A percentile compares a stretch with the other conserved stretches of the same genome.
phyloP scores from a whole-genome alignment of 2,329 filamentous ascomycete species.

The Colletotrichum eleusines region DNA sequence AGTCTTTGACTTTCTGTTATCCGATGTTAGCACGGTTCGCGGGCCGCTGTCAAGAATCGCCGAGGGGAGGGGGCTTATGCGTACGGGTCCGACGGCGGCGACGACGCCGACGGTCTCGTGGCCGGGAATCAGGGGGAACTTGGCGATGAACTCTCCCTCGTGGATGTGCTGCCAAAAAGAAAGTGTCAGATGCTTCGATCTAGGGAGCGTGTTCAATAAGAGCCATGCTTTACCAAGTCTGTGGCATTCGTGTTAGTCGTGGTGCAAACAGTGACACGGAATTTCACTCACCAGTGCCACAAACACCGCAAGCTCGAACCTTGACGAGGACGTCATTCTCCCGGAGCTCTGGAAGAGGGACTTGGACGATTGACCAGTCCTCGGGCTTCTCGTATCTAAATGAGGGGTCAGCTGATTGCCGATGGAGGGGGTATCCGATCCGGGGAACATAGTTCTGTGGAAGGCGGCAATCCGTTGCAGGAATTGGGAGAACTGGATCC shows the following conservation, averaged over 20 bases:
- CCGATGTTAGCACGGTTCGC: conserved; percentile 3
- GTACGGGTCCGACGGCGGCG: conserved; percentile 64
- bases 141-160: conserved; percentile 74
- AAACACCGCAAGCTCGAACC: conserved; percentile 76
- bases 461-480: background rate
- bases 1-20: conserved; percentile 67
- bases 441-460: conserved; percentile 22
- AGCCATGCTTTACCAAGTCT: conserved; percentile 52
- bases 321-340: conserved; percentile 73
- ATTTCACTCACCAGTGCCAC: conserved; percentile 62
- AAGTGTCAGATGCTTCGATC: conserved; percentile 36
- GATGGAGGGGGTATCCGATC: conserved; percentile 37
- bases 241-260: conserved; percentile 43
- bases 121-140: conserved; percentile 75
- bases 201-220: background rate
- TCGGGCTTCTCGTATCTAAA: conserved; percentile 72
- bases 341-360: conserved; percentile 71
- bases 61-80: conserved; percentile 2
- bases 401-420: conserved; percentile 43
- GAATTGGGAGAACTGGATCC: conserved; percentile 3
- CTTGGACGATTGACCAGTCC: conserved; percentile 70
- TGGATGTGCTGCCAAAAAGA: conserved; percentile 64
- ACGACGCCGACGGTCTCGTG: conserved; percentile 77
- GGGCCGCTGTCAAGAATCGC: background rate
- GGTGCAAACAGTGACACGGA: background rate